Evolutionary conservation across 495 filamentous ascomycete genomes (phyloP), one percentile per base, ranked within the genome.

Genomic region (Penicillium subrubescens): DNA sequence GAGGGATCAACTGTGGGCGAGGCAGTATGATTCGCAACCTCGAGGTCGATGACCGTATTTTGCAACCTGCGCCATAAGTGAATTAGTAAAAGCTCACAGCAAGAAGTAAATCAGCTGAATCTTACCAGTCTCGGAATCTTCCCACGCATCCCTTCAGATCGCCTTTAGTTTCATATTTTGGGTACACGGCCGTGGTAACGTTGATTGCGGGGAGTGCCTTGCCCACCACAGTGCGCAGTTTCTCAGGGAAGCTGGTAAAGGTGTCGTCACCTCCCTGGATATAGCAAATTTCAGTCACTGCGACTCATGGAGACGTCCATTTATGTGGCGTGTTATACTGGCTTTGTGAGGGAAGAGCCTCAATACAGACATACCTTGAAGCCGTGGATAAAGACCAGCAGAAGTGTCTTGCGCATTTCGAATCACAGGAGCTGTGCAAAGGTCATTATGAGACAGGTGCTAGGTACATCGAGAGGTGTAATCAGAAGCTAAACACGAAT

Each of bases 321-420:
- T 15, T 19, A 31, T n/a, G 31, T 14, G 31, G 33, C 21, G 29
- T 21, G 41, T 25, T 46, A 52, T 29, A 6, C 12, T 21, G 19
- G 29, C 10, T 68, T 54, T 56, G 64, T 60, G 68, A 66, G 62
- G 59, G 53, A 64, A 21, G 21, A 37, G 31, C 23, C 33, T 29
- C 35, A 17, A 19, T 14, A 27, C 17, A 37, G 17, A 35, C 77
- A 55, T 76, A 94, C 93, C 88, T 98, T 97, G 86, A 99, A 99
- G 57, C 95, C 95, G 76, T 99, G 95, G 56, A 98, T 93, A 78
- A 97, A 98, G 72, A 90, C 92, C 57, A 99, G 79, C 12, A 99
- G 79, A 34, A 99, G 80, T 66, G 91, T 97, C 76, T 93, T 97
- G 80, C 89, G 92, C 90, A 92, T 96, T 61, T 76, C 21, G 27